Percentiles rank a stretch among this genome's conserved stretches.
Evolutionary conservation across 2,329 filamentous ascomycete genomes (phyloP).

Genomic region (Neoscytalidium dimidiatum): DNA sequence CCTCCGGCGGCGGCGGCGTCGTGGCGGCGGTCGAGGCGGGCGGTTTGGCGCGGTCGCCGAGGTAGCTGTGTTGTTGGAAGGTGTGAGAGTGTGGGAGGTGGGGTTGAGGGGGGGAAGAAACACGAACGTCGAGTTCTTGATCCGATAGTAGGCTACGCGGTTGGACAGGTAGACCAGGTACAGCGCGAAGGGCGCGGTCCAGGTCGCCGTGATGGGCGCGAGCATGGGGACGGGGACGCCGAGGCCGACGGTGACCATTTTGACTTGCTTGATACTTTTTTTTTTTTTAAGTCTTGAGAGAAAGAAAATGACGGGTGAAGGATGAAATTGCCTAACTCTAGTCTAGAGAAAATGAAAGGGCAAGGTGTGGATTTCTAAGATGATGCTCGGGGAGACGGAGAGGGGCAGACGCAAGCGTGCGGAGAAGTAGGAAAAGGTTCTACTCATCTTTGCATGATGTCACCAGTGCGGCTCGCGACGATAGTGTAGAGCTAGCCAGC

Average conservation of each 20-base stretch:
- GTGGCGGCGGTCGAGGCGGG: not conserved
- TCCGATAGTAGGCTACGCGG: constrained; percentile 39
- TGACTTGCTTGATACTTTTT: not conserved
- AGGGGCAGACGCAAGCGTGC: too few relatives aligned
- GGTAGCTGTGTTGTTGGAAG: constrained; percentile 23
- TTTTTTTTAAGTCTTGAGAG: too few relatives aligned
- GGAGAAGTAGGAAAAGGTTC: not conserved
- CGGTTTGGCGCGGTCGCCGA: constrained; percentile 28
- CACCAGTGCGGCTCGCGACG: not conserved
- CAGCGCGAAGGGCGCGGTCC: constrained; percentile 42
- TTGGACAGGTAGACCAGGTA: constrained; percentile 46
- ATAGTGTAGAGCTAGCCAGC: not conserved
- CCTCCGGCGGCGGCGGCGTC: not conserved
- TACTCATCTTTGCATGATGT: not conserved
- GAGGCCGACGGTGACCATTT: constrained; percentile 32
- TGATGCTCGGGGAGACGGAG: not conserved
- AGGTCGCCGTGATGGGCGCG: constrained; percentile 41
- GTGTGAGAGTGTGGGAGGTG: not conserved
- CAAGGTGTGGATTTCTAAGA: not conserved
- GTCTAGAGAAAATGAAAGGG: not conserved
- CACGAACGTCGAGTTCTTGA: constrained; percentile 34
- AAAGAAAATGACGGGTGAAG: not conserved
- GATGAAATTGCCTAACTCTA: too few relatives aligned
- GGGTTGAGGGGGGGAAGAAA: not conserved
- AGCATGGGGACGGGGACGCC: constrained; percentile 34